These are phyloP conservation scores for Rhypophila decipiens DNA, from an alignment of 495 filamentous ascomycete species.

Conservation along the genomic window DNA sequence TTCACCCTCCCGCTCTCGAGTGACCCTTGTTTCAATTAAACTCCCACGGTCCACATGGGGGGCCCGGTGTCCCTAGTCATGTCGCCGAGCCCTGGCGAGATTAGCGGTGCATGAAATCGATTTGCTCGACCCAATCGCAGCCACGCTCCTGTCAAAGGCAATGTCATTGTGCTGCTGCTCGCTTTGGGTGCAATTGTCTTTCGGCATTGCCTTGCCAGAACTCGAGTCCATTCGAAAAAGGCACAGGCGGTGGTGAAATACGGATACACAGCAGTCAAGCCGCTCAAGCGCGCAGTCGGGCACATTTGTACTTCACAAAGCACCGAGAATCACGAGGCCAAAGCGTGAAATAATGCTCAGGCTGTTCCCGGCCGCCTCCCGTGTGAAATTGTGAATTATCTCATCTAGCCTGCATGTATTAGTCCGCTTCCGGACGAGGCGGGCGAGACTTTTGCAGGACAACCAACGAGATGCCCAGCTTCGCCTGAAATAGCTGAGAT, in stretches of 20 bases:
- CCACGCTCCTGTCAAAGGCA: conserved; percentile 16
- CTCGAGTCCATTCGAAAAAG: neutral
- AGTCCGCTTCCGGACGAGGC: neutral
- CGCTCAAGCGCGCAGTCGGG: too few relatives aligned
- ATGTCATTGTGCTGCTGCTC: conserved; percentile 2
- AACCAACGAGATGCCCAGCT: too few relatives aligned
- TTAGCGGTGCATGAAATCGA: conserved; percentile 25
- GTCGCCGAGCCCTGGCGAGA: conserved; percentile 27
- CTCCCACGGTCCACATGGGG: conserved; percentile 13
- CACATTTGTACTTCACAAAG: too few relatives aligned
- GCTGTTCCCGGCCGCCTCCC: too few relatives aligned
- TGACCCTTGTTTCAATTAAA: conserved; percentile 7
- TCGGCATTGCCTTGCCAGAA: conserved; percentile 2
- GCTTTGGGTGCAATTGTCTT: too few relatives aligned
- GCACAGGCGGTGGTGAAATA: too few relatives aligned
- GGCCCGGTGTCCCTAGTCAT: conserved; percentile 14
- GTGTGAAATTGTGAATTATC: too few relatives aligned
- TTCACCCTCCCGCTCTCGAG: neutral
- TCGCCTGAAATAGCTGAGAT: neutral
- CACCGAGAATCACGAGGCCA: too few relatives aligned
- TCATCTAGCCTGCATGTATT: too few relatives aligned
- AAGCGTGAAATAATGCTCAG: conserved; percentile 6
- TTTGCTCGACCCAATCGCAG: conserved; percentile 28
- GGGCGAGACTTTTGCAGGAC: neutral
- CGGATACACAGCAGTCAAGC: too few relatives aligned